phyloP scores from a whole-genome alignment of 2,329 filamentous ascomycete genomes.

The Beauveria sp. region DNA sequence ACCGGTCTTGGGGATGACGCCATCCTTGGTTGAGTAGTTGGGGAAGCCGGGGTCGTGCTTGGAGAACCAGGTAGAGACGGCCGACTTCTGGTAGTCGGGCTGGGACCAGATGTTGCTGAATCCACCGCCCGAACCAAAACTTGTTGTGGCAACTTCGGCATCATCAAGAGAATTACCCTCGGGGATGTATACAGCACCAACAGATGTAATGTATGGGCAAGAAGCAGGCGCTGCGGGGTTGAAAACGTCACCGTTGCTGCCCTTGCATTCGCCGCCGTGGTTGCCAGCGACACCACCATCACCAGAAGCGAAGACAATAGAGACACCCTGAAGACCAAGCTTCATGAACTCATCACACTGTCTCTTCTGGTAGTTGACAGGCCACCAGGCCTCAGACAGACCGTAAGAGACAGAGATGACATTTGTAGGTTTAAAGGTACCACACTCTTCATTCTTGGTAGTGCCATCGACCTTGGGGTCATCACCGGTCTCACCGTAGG shows the following conservation, averaged over 20 bases:
- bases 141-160: constrained; percentile 35
- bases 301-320: constrained; percentile 32
- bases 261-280: constrained; percentile 14
- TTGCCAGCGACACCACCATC: constrained; percentile 28
- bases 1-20: constrained; percentile 26
- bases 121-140: constrained; percentile 25
- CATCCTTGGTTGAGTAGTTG: constrained; percentile 21
- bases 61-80: constrained; percentile 28
- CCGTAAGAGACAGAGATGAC: constrained; percentile 39
- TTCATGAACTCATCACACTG: constrained; percentile 38
- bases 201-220: constrained; percentile 40
- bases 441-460: constrained; percentile 14
- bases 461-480: neutral
- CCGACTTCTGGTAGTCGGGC: constrained; percentile 37
- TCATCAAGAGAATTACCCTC: constrained; percentile 32
- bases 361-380: constrained; percentile 36
- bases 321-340: constrained; percentile 34
- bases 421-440: constrained; percentile 15
- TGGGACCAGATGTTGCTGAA: constrained; percentile 36
- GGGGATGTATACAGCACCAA: constrained; percentile 42
- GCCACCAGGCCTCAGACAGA: constrained; percentile 37
- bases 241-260: constrained; percentile 14
- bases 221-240: constrained; percentile 28
- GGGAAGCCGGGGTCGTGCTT: constrained; percentile 29
- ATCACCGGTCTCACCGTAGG: constrained; percentile 17